Evolutionary conservation across 1,284 basidiomycete species (phyloP).

Genomic region (Moesziomyces parantarcticus): DNA sequence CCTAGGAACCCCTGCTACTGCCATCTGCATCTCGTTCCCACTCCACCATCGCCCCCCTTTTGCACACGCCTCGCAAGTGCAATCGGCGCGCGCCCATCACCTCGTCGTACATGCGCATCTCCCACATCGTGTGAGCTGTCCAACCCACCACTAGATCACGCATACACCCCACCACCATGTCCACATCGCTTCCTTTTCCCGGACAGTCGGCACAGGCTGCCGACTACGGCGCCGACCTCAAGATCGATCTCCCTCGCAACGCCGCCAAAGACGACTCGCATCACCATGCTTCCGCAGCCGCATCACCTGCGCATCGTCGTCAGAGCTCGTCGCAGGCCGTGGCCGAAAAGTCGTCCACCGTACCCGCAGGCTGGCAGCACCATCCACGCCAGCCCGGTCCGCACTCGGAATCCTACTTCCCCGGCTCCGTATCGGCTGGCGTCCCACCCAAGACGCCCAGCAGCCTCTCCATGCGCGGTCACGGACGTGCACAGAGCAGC

Average conservation of each 20-base stretch:
- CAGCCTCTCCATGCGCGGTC: conserved; percentile 37
- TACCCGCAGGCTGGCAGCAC: conserved; percentile 39
- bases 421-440: conserved; percentile 16
- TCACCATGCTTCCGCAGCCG: conserved; percentile 4
- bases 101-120: not conserved
- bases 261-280: conserved; percentile 9
- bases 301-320: conserved; percentile 14
- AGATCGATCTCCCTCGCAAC: conserved; percentile 42
- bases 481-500: conserved; percentile 35
- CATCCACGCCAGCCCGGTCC: conserved; percentile 53
- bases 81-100: too few species aligned
- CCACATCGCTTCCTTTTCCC: conserved; percentile 38
- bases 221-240: conserved; percentile 29
- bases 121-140: not conserved
- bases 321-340: conserved; percentile 27
- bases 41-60: not conserved
- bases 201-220: conserved; percentile 11
- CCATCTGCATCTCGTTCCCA: too few species aligned
- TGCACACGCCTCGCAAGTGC: not conserved
- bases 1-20: not conserved
- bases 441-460: conserved; percentile 35
- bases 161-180: conserved; percentile 17
- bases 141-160: not conserved
- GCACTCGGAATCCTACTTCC: conserved; percentile 53
- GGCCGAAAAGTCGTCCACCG: conserved; percentile 18